These are phyloP conservation scores for Fusarium kyushuense DNA, from an alignment of 2,329 filamentous ascomycete genomes.

Conservation along the genomic window DNA sequence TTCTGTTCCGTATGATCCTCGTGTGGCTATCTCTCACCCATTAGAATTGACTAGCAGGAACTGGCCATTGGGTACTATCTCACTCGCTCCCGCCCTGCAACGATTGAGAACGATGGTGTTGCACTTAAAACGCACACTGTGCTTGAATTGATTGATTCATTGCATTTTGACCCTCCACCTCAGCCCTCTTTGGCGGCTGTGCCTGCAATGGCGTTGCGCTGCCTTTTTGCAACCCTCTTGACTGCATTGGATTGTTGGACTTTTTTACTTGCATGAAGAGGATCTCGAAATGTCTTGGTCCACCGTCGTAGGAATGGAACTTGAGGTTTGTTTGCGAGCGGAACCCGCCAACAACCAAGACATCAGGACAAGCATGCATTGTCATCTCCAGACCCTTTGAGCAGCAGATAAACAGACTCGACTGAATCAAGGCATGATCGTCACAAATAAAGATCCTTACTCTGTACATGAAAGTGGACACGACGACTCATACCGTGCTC, in stretches of 20 bases:
- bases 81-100: constrained; percentile 15
- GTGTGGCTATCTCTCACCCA: constrained; percentile 22
- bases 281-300: constrained; percentile 10
- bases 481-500: constrained; percentile 12
- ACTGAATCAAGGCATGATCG: constrained; percentile 17
- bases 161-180: constrained; percentile 47
- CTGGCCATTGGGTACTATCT: constrained; percentile 6
- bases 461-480: constrained; percentile 2
- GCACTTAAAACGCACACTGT: neutral
- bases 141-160: constrained; percentile 35
- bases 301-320: neutral
- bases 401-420: constrained; percentile 16
- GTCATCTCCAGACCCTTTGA: constrained; percentile 2
- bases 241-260: neutral
- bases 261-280: neutral
- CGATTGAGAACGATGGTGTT: constrained; percentile 26
- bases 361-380: constrained; percentile 7
- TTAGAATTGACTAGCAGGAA: constrained; percentile 20
- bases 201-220: constrained; percentile 44
- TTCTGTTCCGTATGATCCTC: constrained; percentile 28
- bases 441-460: constrained; percentile 1
- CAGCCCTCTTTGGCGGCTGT: constrained; percentile 48
- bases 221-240: constrained; percentile 33
- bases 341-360: constrained; percentile 5
- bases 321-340: neutral